Evolutionary conservation across 1,284 basidiomycete genomes (phyloP).

Genomic region (Fomitiporia mediterranea): DNA sequence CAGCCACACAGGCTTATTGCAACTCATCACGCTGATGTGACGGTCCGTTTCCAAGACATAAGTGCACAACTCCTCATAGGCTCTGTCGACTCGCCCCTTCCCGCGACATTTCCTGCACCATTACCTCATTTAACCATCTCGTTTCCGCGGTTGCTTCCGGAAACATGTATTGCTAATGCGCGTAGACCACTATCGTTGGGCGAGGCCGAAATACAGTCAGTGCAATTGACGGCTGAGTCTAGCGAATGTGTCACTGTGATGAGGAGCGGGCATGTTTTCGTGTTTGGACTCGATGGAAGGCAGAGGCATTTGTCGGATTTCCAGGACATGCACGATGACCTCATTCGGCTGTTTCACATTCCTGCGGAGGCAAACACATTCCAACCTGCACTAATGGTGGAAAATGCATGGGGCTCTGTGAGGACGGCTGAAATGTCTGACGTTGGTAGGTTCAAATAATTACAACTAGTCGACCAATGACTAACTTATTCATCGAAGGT

Average conservation of each 20-base stretch:
- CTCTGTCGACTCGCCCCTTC: slow-evolving; percentile 40
- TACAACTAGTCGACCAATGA: neutral
- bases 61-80: slow-evolving; percentile 62
- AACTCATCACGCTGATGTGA: slow-evolving; percentile 61
- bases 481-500: slow-evolving; percentile 38
- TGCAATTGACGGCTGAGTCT: slow-evolving; percentile 59
- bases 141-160: slow-evolving; percentile 43
- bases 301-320: slow-evolving; percentile 23
- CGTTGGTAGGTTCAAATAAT: slow-evolving; percentile 42
- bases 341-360: slow-evolving; percentile 46
- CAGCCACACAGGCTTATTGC: slow-evolving; percentile 68
- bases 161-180: slow-evolving; percentile 37
- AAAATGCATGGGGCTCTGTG: slow-evolving; percentile 44
- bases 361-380: slow-evolving; percentile 41
- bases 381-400: slow-evolving; percentile 58
- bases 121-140: slow-evolving; percentile 64
- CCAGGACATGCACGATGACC: slow-evolving; percentile 37
- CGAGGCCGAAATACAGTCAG: slow-evolving; percentile 44
- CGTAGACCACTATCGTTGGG: slow-evolving; percentile 30
- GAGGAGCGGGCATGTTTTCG: slow-evolving; percentile 59
- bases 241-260: slow-evolving; percentile 64
- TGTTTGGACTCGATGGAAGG: slow-evolving; percentile 49
- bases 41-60: slow-evolving; percentile 62
- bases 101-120: slow-evolving; percentile 54
- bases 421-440: slow-evolving; percentile 60